Evolutionary conservation across 2,329 filamentous ascomycete species (phyloP), one percentile per base, ranked within the genome.

Genomic region (Proliferodiscus dingleyae): DNA sequence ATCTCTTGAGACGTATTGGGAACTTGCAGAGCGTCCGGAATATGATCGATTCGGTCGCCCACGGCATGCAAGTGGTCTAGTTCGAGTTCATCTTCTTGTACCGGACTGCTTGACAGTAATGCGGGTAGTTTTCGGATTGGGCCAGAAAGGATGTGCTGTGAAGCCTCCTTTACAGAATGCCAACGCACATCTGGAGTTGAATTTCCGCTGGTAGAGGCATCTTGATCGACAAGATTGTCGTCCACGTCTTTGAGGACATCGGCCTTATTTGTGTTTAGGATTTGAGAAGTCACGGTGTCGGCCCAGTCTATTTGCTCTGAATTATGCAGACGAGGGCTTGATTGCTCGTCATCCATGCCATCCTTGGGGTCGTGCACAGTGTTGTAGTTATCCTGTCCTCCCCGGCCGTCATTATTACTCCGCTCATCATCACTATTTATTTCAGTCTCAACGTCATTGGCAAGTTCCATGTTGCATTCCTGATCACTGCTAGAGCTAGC

Each of bases 1-100:
- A 38, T 15, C 18, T 43, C 40, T 19, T 55, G 51, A 8, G 47
- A 52, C 2, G 42, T 29, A 7, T 34, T 21, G 16, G 37, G 26
- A 18, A 19, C 10, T 24, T 47, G 36, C 5, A 24, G 15, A 18
- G 10, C 16, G 22, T 40, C 41, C 4, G 15, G n/a, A 29, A 51
- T 40, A 15, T 32, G 37, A 11, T 53, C 50, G 15, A 58, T 28
- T 16, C 46, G 15, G 9, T 63, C 60, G 22, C 49, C 54, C 15
- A 60, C 43, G 1, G 50, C 56, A 47, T 56, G 47, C 21, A 59
- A 51, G 7, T 52, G 32, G 24, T 39, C 56, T 23, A 61, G 11
- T 13, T 59, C 53, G 13, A 62, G 23, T 11, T 61, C 60, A 0
- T 58, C 50, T 37, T 61, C 60, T 10, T 50, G 43, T 15, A 19